Evolutionary conservation across 2,329 filamentous ascomycete species (phyloP).

Genomic region (Aspergillus arachidicola): DNA sequence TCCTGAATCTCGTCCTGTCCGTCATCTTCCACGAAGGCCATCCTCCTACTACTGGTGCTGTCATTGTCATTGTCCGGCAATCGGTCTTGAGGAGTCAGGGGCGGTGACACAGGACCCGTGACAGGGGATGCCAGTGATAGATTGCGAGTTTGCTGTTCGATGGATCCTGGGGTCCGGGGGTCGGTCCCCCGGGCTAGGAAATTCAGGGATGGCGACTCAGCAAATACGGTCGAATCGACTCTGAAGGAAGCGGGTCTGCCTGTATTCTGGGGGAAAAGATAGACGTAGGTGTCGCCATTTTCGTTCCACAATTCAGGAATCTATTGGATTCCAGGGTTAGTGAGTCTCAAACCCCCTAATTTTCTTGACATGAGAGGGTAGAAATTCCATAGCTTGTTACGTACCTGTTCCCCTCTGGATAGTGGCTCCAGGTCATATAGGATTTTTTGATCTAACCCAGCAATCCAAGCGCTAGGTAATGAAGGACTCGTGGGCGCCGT

Average conservation of each 20-base stretch:
- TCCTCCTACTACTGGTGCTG: constrained; percentile 52
- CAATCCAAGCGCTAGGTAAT: constrained; percentile 57
- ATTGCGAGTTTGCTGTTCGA: constrained; percentile 32
- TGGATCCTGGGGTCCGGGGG: constrained; percentile 44
- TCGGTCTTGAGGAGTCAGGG: constrained; percentile 34
- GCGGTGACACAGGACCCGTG: constrained; percentile 28
- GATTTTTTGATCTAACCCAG: constrained; percentile 59
- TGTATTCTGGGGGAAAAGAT: constrained; percentile 61
- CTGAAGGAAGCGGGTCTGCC: constrained; percentile 63
- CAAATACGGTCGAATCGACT: constrained; percentile 61
- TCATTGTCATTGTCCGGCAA: constrained; percentile 40
- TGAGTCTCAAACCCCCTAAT: neutral
- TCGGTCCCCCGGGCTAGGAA: constrained; percentile 57
- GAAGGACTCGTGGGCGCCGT: constrained; percentile 29
- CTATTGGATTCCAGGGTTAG: constrained; percentile 33
- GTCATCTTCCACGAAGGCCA: constrained; percentile 51
- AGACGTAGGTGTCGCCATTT: constrained; percentile 63
- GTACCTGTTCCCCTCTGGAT: constrained; percentile 55
- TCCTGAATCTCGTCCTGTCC: constrained; percentile 43
- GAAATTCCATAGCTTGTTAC: constrained; percentile 16
- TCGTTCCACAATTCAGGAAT: constrained; percentile 65
- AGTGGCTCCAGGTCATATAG: constrained; percentile 58
- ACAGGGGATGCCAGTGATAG: constrained; percentile 35
- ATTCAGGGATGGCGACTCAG: constrained; percentile 58
- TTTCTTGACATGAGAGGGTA: neutral